phyloP scores from a whole-genome alignment of 2,329 filamentous ascomycete genomes.

The Exutisphaerella laricina region DNA sequence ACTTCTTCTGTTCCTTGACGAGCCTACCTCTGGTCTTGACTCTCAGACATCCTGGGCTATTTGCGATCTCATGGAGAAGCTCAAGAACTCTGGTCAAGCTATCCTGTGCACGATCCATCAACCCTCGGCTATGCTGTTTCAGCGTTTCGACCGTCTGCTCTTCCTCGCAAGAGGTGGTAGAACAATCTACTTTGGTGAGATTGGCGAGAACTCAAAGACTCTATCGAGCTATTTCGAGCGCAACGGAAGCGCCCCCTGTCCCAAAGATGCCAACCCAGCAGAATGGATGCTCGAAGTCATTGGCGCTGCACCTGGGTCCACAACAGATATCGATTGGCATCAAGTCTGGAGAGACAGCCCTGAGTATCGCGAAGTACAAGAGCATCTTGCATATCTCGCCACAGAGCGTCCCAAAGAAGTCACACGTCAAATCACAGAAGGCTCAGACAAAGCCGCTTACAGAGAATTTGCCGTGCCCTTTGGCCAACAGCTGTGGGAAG shows the following conservation, averaged over 20 bases:
- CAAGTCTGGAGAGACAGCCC: slow-evolving; percentile 45
- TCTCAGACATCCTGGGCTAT: slow-evolving; percentile 93
- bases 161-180: slow-evolving; percentile 70
- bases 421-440: slow-evolving; percentile 37
- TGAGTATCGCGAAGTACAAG: slow-evolving; percentile 42
- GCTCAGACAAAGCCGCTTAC: slow-evolving; percentile 52
- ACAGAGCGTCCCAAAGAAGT: slow-evolving; percentile 34
- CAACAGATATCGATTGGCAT: slow-evolving; percentile 48
- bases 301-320: slow-evolving; percentile 47
- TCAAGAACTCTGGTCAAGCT: slow-evolving; percentile 82
- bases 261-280: slow-evolving; percentile 66
- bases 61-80: slow-evolving; percentile 77
- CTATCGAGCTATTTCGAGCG: slow-evolving; percentile 72
- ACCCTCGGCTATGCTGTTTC: slow-evolving; percentile 91
- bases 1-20: slow-evolving; percentile 84
- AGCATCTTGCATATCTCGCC: slow-evolving; percentile 44
- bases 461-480: slow-evolving; percentile 80
- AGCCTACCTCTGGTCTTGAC: slow-evolving; percentile 91
- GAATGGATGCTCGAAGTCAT: slow-evolving; percentile 68
- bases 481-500: slow-evolving; percentile 58
- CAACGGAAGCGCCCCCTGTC: slow-evolving; percentile 61
- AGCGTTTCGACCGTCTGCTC: slow-evolving; percentile 77
- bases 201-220: slow-evolving; percentile 63
- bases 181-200: slow-evolving; percentile 77
- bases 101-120: slow-evolving; percentile 98